Percentiles rank a stretch among this genome's conserved stretches.
These are phyloP conservation scores for Pythium guiyangense DNA, from an alignment of 352 stramenopile genomes.

Conservation along the genomic window DNA sequence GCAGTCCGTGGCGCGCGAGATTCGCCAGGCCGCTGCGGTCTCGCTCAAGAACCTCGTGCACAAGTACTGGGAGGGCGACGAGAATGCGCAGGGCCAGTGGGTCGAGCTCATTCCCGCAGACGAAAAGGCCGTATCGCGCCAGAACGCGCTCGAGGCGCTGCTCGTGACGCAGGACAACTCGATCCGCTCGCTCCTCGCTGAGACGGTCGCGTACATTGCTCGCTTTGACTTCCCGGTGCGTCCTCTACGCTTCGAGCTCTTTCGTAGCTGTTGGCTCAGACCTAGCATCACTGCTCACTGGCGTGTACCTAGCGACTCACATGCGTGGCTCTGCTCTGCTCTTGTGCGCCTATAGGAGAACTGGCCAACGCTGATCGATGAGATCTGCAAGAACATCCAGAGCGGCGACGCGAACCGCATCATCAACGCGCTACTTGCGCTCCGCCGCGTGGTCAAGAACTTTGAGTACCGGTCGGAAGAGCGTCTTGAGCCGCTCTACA, in stretches of 20 bases:
- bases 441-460: constrained; percentile 96
- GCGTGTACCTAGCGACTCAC: background rate
- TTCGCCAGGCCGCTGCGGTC: constrained; percentile 92
- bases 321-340: background rate
- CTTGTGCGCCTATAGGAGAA: constrained; percentile 28
- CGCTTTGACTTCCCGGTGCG: constrained; percentile 93
- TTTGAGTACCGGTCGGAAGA: constrained; percentile 96
- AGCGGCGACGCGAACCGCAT: constrained; percentile 81
- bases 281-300: background rate
- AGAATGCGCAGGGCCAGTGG: constrained; percentile 75
- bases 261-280: background rate
- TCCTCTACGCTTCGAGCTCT: background rate
- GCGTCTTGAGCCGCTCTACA: constrained; percentile 85
- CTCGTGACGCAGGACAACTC: constrained; percentile 88
- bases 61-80: constrained; percentile 90
- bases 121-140: constrained; percentile 61
- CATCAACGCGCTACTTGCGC: constrained; percentile 90
- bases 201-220: constrained; percentile 93
- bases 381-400: constrained; percentile 90
- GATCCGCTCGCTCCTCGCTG: constrained; percentile 89
- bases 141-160: constrained; percentile 77
- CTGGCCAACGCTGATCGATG: constrained; percentile 90
- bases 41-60: constrained; percentile 95
- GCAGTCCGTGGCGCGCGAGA: constrained; percentile 62
- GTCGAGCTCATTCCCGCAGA: constrained; percentile 56